A percentile compares a stretch with the other conserved stretches of the same genome.
phyloP scores from a whole-genome alignment of 225 moss, liverwort and hornwort genomes.

The Climacium dendroides region DNA sequence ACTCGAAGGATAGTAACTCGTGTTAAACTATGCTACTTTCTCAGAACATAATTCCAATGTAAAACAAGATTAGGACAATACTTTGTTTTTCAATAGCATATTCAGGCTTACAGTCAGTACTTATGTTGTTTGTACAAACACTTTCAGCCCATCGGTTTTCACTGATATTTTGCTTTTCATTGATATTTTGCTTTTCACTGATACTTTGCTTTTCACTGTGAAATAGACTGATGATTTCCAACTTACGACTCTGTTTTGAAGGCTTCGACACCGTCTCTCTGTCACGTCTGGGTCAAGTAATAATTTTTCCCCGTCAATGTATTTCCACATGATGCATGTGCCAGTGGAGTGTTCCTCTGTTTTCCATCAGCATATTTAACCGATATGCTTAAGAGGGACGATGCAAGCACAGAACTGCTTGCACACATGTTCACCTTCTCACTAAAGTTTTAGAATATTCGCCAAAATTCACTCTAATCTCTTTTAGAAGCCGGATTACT shows the following conservation, averaged over 20 bases:
- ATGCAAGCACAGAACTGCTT: too few relatives aligned
- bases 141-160: neutral
- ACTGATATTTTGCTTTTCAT: neutral
- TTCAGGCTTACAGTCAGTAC: neutral
- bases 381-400: too few relatives aligned
- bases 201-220: neutral
- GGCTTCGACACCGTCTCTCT: too few relatives aligned
- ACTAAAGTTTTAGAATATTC: neutral
- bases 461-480: too few relatives aligned
- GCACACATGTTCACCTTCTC: neutral
- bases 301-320: neutral
- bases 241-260: neutral
- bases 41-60: neutral
- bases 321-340: neutral
- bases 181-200: too few relatives aligned
- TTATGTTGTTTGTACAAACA: neutral
- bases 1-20: neutral
- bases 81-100: neutral
- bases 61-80: too few relatives aligned
- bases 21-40: neutral
- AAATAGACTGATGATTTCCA: neutral
- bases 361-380: neutral
- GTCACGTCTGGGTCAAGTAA: neutral
- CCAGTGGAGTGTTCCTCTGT: neutral
- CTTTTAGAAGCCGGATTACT: neutral